Evolutionary conservation across 768 basidiomycete species (phyloP).

Genomic region (Multifurca ochricompacta): DNA sequence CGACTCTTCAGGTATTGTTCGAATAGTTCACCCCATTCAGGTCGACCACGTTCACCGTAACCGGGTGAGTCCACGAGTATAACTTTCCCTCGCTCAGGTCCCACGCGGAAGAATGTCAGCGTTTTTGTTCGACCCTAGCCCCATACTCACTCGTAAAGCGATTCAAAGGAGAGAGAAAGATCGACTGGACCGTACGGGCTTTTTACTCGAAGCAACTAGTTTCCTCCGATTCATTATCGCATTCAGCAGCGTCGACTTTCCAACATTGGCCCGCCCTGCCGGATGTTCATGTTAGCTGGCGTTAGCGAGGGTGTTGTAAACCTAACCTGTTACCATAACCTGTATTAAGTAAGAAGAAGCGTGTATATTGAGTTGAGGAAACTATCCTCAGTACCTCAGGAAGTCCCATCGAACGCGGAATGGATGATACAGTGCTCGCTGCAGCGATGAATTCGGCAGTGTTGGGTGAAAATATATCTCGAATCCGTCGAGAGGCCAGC

Average conservation of each 20-base stretch:
- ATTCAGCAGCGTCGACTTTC: slow-evolving; percentile 70
- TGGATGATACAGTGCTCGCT: slow-evolving; percentile 8
- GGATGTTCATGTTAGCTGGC: neutral
- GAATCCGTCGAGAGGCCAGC: neutral
- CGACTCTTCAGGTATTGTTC: slow-evolving; percentile 55
- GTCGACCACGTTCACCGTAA: slow-evolving; percentile 65
- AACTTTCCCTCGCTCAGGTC: slow-evolving; percentile 42
- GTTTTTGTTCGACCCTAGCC: slow-evolving; percentile 64
- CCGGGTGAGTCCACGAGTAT: slow-evolving; percentile 76
- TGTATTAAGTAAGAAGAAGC: too few relatives aligned
- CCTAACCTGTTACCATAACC: slow-evolving; percentile 21
- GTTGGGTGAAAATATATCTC: neutral
- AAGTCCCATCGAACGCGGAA: slow-evolving; percentile 19
- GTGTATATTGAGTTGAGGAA: neutral
- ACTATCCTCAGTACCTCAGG: slow-evolving; percentile 18
- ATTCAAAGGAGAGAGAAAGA: too few relatives aligned
- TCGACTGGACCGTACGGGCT: slow-evolving; percentile 45
- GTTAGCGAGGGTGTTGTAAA: neutral
- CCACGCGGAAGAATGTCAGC: slow-evolving; percentile 68
- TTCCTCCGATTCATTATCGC: slow-evolving; percentile 51
- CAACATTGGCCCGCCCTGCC: slow-evolving; percentile 68
- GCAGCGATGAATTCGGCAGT: slow-evolving; percentile 22
- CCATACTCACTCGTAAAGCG: too few relatives aligned
- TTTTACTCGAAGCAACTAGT: slow-evolving; percentile 58
- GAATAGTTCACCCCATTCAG: slow-evolving; percentile 70